phyloP scores from a whole-genome alignment of 2,329 filamentous ascomycete species.

The Aspergillus felis region DNA sequence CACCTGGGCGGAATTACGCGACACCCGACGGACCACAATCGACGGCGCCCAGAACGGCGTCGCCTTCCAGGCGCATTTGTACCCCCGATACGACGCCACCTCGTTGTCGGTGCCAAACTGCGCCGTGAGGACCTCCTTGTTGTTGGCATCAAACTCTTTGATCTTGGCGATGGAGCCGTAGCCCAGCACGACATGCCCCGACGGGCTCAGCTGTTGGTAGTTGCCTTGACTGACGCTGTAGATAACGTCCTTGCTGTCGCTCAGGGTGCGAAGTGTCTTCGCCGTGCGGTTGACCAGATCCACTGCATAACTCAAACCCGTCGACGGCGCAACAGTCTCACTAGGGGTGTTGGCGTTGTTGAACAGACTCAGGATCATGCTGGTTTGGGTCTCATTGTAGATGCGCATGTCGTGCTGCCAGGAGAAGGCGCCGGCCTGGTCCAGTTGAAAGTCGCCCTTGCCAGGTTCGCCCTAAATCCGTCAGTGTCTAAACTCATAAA shows the following conservation, averaged over 20 bases:
- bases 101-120: slow-evolving; percentile 29
- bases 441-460: slow-evolving; percentile 24
- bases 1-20: slow-evolving; percentile 16
- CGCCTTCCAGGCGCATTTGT: slow-evolving; percentile 32
- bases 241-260: slow-evolving; percentile 20
- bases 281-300: slow-evolving; percentile 22
- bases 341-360: slow-evolving; percentile 30
- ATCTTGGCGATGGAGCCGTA: slow-evolving; percentile 35
- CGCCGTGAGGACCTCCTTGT: slow-evolving; percentile 28
- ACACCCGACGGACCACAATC: slow-evolving; percentile 15
- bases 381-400: slow-evolving; percentile 30
- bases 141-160: slow-evolving; percentile 32
- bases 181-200: slow-evolving; percentile 27
- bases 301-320: slow-evolving; percentile 19
- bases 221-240: slow-evolving; percentile 29
- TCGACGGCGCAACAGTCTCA: slow-evolving; percentile 16
- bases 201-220: slow-evolving; percentile 21
- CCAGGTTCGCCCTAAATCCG: slow-evolving; percentile 17
- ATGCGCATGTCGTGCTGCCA: slow-evolving; percentile 38
- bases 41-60: slow-evolving; percentile 27
- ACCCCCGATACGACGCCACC: slow-evolving; percentile 34
- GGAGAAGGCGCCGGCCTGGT: slow-evolving; percentile 18
- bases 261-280: slow-evolving; percentile 17
- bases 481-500: not conserved
- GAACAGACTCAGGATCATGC: slow-evolving; percentile 29